These are phyloP conservation scores for Lactarius psammicola DNA, from an alignment of 768 basidiomycete species.

Conservation along the genomic window DNA sequence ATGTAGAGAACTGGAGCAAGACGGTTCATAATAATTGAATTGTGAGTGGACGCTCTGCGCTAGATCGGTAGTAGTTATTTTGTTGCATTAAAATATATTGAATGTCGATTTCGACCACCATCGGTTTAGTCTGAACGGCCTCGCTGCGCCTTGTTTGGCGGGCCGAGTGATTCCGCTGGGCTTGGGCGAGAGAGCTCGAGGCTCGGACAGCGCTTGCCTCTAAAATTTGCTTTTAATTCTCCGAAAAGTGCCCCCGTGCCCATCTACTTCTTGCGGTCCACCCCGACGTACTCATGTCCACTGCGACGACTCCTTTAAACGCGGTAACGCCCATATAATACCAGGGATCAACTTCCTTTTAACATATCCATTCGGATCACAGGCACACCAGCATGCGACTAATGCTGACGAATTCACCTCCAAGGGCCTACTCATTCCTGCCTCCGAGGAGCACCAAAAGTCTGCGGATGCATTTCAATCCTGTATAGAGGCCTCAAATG, in stretches of 20 bases:
- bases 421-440: slow-evolving; percentile 67
- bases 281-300: slow-evolving; percentile 28
- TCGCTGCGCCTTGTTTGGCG: not conserved
- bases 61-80: not conserved
- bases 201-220: slow-evolving; percentile 6
- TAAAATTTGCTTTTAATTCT: slow-evolving; percentile 9
- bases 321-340: slow-evolving; percentile 27
- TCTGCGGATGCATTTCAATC: slow-evolving; percentile 74
- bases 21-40: slow-evolving; percentile 18
- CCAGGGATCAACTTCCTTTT: slow-evolving; percentile 6
- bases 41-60: slow-evolving; percentile 1
- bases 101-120: slow-evolving; percentile 12
- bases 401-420: slow-evolving; percentile 72
- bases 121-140: not conserved
- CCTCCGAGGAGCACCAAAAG: slow-evolving; percentile 70
- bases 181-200: not conserved
- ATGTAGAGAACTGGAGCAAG: slow-evolving; percentile 21
- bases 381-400: slow-evolving; percentile 83
- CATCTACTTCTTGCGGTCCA: not conserved
- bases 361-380: slow-evolving; percentile 21
- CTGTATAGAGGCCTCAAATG: slow-evolving; percentile 69
- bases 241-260: slow-evolving; percentile 1
- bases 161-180: slow-evolving; percentile 18
- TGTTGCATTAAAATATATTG: not conserved
- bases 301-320: slow-evolving; percentile 31